Conservation (phyloP, 2,329 filamentous ascomycete genomes). For the Colletotrichum siamense region DNA sequence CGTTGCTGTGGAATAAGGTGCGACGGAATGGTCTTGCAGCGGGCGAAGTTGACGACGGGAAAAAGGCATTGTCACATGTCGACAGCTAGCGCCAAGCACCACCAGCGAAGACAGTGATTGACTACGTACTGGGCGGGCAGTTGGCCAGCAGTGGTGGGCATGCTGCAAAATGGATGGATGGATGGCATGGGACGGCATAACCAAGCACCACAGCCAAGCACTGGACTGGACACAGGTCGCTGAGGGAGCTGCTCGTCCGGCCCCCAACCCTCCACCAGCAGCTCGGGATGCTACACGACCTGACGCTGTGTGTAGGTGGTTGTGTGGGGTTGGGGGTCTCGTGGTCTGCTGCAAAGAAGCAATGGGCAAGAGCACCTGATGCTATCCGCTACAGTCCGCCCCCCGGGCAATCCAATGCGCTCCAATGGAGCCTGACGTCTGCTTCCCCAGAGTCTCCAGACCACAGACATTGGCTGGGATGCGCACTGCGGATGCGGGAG, state of each 20-base stretch:
- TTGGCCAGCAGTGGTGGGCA: neutral
- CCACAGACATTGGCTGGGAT: neutral
- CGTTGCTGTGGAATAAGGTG: neutral
- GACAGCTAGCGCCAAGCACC: slow-evolving; percentile 1
- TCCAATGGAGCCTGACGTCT: neutral
- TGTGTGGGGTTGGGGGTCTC: slow-evolving; percentile 12
- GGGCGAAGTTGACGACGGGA: neutral
- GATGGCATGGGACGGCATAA: slow-evolving; percentile 9
- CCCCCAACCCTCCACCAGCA: neutral
- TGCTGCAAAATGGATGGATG: neutral
- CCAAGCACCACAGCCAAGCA: neutral
- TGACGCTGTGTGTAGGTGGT: neutral
- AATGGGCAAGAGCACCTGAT: slow-evolving; percentile 1
- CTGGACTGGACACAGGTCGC: neutral
- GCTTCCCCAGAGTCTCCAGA: neutral
- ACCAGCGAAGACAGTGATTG: neutral
- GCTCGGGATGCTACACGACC: neutral
- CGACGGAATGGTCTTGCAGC: neutral
- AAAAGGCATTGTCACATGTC: slow-evolving; percentile 20
- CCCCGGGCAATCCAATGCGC: neutral
- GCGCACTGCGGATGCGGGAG: neutral
- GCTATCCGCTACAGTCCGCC: neutral
- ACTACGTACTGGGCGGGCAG: neutral
- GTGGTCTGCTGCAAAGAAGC: slow-evolving; percentile 5
- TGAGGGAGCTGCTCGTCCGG: slow-evolving; percentile 4